These are phyloP conservation scores for Phytophthora pinifolia DNA, from an alignment of 352 stramenopile species.

Conservation along the genomic window DNA sequence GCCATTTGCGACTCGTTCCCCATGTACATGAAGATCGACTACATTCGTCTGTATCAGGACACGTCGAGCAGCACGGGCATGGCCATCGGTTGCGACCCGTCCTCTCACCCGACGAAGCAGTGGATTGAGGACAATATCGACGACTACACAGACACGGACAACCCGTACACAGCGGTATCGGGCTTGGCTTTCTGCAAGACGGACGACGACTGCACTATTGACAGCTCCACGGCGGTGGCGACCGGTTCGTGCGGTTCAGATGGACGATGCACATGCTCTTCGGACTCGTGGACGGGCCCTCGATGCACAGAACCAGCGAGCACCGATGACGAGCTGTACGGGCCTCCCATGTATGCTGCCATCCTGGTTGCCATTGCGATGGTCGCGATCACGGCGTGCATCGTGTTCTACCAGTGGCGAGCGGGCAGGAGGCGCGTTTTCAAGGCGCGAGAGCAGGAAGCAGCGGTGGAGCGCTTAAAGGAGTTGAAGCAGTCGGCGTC, in stretches of 20 bases:
- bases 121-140: slow-evolving; percentile 54
- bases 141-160: slow-evolving; percentile 39
- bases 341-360: slow-evolving; percentile 9
- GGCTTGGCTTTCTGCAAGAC: slow-evolving; percentile 36
- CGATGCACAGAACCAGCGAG: slow-evolving; percentile 32
- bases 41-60: slow-evolving; percentile 35
- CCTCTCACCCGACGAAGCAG: slow-evolving; percentile 41
- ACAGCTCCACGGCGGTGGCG: slow-evolving; percentile 8
- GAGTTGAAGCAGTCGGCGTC: slow-evolving; percentile 23
- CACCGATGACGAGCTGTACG: slow-evolving; percentile 15
- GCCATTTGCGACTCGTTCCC: slow-evolving; percentile 52
- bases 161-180: slow-evolving; percentile 35
- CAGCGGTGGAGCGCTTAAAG: slow-evolving; percentile 10
- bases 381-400: neutral
- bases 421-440: neutral
- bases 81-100: slow-evolving; percentile 37
- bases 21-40: slow-evolving; percentile 56
- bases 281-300: slow-evolving; percentile 33
- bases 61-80: slow-evolving; percentile 31
- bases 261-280: slow-evolving; percentile 25
- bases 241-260: slow-evolving; percentile 27
- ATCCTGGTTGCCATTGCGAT: slow-evolving; percentile 18
- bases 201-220: slow-evolving; percentile 44
- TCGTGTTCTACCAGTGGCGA: slow-evolving; percentile 9
- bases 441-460: slow-evolving; percentile 6